Base-by-base conservation (phyloP, 345 rosid genomes). In the Eucalyptus guilfoylei region DNA sequence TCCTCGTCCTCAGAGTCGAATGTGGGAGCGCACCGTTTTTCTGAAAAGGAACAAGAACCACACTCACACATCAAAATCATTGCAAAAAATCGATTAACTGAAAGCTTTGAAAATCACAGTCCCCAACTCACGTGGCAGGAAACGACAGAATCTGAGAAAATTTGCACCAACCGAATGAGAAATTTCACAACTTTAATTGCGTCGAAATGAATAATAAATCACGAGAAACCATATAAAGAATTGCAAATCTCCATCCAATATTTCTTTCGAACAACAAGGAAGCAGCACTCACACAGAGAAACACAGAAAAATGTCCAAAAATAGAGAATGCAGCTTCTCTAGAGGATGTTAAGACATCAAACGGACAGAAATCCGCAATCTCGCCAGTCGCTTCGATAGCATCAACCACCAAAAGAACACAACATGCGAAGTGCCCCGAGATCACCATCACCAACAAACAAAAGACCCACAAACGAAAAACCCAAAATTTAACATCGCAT, bases 1-100 rank as follows among this genome's bases (percentile, higher is more conserved):
- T 88, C 69, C 91, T 88, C 28, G 94, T 89, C 88, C 93, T 89
- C 88, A 90, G 80, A 88, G 72, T 94, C 14, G 94, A 93, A 86
- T 89, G 89, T 10, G 95, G 88, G 60, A 89, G 85, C 8, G 92
- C 87, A 72, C 92, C 49, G 12, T 93, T 93, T 88, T 94, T 93
- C 91, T 94, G 92, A 80, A 89, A 87, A 89, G 67, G 19, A 89
- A 32, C 50, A 83, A 62, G 34, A 60, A 26, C 49, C 30, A 49
- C 47, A 87, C 49, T 32, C 28, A 72, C 64, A 55, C 15, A 23
- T 45, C 64, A 89, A 50, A 86, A 88, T 85, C 80, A 60, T 67
- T 67, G 55, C 37, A 86, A 86, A 52, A 55, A 86, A 14, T 86
- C 23, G 40, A 19, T 28, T 32, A 4, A 52, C 42, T 19, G 44